Base-by-base conservation (phyloP, 2,329 filamentous ascomycete genomes). In the Claviceps spartinae region DNA sequence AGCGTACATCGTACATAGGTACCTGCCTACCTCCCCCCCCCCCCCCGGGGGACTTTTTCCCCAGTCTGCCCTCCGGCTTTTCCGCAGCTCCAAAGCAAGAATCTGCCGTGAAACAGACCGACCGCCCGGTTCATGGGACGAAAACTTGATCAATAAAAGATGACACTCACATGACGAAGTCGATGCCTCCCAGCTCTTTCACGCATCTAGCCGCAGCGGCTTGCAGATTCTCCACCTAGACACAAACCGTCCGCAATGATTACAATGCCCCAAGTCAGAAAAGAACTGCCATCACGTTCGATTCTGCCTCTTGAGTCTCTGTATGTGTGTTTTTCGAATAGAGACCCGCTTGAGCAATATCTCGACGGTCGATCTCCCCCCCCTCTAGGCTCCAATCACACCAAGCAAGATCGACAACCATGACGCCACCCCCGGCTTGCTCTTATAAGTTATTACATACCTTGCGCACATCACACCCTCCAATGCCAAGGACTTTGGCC, bases 401-500 rank as follows among this genome's bases (percentile, higher is more conserved):
- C 30, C n/a, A n/a, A n/a, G n/a, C 30, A 11, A 30, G 8, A 30
- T 30, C 18, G 24, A 42, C 47, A n/a, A 16, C 4, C 16, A 16
- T 5, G 5, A 42, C 47, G 26, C 26, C 5, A 20, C 38, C 16
- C 9, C 40, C 40, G 65, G 16, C 14, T 18, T 11, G 36, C 38
- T 30, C 72, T 58, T 62, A 18, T 1, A 18, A 18, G 18, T 18
- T 18, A 18, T 18, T 18, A 44, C 30, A 34, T 18, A 85, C 76
- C 64, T 83, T 79, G 61, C 89, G 80, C 30, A 97, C 91, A 68
- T 88, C 75, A 63, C 87, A 75, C 64, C 83, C 81, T 16, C 90
- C 89, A 53, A 97, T 82, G 2, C 88, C 91, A 47, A 98, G 76
- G 26, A 97, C 91, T 63, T 84, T 90, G 40, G 89, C 81, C 2